These are phyloP conservation scores for Xanthoceras sorbifolium DNA, from an alignment of 345 rosid species.

Conservation along the genomic window DNA sequence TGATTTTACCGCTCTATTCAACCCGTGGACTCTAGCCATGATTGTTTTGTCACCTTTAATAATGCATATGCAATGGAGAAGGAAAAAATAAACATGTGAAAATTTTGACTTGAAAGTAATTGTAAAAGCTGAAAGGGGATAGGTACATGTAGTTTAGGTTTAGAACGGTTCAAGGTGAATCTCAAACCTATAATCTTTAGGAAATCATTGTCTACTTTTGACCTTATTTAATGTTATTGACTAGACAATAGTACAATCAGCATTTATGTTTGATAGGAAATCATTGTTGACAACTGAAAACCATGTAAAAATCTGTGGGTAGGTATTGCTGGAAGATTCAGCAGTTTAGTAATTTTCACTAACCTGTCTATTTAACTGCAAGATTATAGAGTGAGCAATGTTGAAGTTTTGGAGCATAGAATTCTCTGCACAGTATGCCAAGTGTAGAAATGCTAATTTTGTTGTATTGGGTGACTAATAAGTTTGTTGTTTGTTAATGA, in stretches of 20 bases:
- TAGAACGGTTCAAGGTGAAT: neutral
- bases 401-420: neutral
- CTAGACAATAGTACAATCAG: neutral
- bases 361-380: neutral
- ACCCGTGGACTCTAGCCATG: too few relatives aligned
- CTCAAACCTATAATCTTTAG: neutral
- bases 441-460: neutral
- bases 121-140: too few relatives aligned
- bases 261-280: neutral
- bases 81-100: too few relatives aligned
- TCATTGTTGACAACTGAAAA: neutral
- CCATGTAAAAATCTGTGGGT: neutral
- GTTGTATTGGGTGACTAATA: neutral
- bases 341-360: neutral
- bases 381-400: neutral
- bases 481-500: neutral
- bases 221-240: neutral
- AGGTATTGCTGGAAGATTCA: too few relatives aligned
- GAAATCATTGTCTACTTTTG: too few relatives aligned
- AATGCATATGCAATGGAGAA: too few relatives aligned
- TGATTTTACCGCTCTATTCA: too few relatives aligned
- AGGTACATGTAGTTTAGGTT: neutral
- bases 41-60: too few relatives aligned
- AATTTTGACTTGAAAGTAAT: too few relatives aligned
- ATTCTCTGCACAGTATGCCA: neutral